Evolutionary conservation across 2,329 filamentous ascomycete genomes (phyloP).

Genomic region (Fusarium tupiense): DNA sequence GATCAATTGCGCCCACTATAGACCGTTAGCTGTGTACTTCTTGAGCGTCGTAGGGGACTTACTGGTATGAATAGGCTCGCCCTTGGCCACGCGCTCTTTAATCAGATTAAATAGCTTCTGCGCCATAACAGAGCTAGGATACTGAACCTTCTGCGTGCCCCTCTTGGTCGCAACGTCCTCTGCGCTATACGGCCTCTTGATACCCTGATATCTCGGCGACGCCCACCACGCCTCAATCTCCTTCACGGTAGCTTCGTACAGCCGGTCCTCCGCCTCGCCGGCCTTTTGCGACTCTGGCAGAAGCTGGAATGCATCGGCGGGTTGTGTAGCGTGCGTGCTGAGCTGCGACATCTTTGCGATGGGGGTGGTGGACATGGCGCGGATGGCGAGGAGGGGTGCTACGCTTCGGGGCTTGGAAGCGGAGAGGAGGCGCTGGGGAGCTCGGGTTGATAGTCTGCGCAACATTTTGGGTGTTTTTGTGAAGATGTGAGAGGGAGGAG

Average conservation of each 20-base stretch:
- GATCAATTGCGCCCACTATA: constrained; percentile 94
- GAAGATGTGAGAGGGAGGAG: background rate
- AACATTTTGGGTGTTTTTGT: constrained; percentile 42
- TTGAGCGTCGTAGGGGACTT: constrained; percentile 44
- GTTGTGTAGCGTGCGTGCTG: constrained; percentile 45
- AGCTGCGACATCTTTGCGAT: constrained; percentile 43
- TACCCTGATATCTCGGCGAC: constrained; percentile 83
- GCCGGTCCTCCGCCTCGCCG: constrained; percentile 81
- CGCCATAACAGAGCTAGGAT: constrained; percentile 94
- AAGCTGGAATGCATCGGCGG: constrained; percentile 86
- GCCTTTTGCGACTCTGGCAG: constrained; percentile 81
- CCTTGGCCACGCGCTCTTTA: constrained; percentile 78
- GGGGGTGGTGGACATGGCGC: constrained; percentile 47
- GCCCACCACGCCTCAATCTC: constrained; percentile 94
- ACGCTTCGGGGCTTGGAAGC: constrained; percentile 28
- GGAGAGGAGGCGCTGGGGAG: constrained; percentile 44
- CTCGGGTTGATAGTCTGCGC: constrained; percentile 47
- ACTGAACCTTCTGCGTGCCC: constrained; percentile 85
- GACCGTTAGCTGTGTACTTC: background rate
- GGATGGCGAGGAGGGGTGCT: constrained; percentile 37
- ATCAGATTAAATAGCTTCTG: constrained; percentile 93
- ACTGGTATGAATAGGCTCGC: constrained; percentile 94
- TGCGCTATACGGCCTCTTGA: constrained; percentile 90
- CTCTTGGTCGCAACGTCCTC: constrained; percentile 94
- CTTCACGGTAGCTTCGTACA: constrained; percentile 84